Percentiles rank a stretch among this genome's conserved stretches.
phyloP scores from a whole-genome alignment of 768 basidiomycete genomes.

The Suillus discolor region DNA sequence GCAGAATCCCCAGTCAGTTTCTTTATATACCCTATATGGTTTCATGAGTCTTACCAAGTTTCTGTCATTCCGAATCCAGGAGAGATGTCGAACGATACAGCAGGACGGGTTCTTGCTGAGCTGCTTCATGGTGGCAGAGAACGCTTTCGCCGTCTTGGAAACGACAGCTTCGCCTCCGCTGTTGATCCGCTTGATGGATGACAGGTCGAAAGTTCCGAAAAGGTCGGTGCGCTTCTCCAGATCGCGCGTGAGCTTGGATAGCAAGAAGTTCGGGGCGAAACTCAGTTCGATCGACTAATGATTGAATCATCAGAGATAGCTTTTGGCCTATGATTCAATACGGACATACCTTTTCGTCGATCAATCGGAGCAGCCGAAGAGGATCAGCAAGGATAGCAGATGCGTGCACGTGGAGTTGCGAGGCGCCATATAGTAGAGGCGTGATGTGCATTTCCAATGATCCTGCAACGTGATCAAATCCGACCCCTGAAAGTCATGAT shows the following conservation, averaged over 20 bases:
- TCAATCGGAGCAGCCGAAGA: slow-evolving; percentile 29
- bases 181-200: slow-evolving; percentile 37
- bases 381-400: slow-evolving; percentile 28
- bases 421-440: slow-evolving; percentile 35
- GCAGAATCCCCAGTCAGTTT: not conserved
- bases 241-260: slow-evolving; percentile 41
- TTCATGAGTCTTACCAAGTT: slow-evolving; percentile 33
- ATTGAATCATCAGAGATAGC: slow-evolving; percentile 7
- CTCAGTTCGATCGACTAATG: slow-evolving; percentile 30
- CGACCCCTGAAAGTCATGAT: slow-evolving; percentile 34
- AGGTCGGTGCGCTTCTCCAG: slow-evolving; percentile 26
- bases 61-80: slow-evolving; percentile 47
- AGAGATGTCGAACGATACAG: slow-evolving; percentile 17
- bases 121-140: slow-evolving; percentile 34
- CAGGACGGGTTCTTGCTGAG: slow-evolving; percentile 20
- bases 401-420: slow-evolving; percentile 25
- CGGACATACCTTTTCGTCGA: slow-evolving; percentile 37
- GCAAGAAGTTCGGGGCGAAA: slow-evolving; percentile 46
- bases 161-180: slow-evolving; percentile 48
- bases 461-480: slow-evolving; percentile 49
- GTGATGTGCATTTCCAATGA: slow-evolving; percentile 45
- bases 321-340: slow-evolving; percentile 18
- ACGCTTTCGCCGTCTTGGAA: slow-evolving; percentile 38
- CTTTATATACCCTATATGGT: not conserved
- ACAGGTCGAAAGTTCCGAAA: slow-evolving; percentile 34